Base-by-base conservation (phyloP, 345 rosid species). In the Rhodomyrtus tomentosa region DNA sequence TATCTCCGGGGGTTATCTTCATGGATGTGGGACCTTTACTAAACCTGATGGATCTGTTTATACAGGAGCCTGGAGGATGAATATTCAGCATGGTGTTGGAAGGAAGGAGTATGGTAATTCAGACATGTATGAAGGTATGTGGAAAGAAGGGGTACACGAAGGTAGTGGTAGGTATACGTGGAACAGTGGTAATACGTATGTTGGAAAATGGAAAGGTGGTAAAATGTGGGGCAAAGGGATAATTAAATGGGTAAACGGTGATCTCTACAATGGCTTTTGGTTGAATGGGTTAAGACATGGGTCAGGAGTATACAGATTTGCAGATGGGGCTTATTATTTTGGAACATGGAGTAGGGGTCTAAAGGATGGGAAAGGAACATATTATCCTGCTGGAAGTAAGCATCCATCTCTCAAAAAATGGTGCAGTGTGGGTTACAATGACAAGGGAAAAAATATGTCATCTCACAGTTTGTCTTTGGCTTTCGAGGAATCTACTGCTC, bases 361-460 rank as follows among this genome's bases (percentile, higher is more conserved):
- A 27, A 96, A 93, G 89, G 99, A 96, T 54, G 99, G 99, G 62
- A 96, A 96, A 88, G 99, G 98, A 85, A 90, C 91, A 68, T 96
- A 92, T 84, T 93, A 91, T 85, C 98, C 98, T 62, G 91, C 93
- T 81, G 99, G 98, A 85, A 93, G 92, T 84, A 93, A 93, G 82
- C 90, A 89, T 90, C 95, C 93, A 27, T 90, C 96, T 84, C 82
- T 92, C n/a, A 93, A 89, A 91, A 91, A 90, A 84, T 92, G 89
- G 90, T 76, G 88, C 55, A 87, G 87, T 52, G 72, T 92, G 84
- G 92, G 89, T 80, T 86, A 54, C 88, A 94, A 90, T 55, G 92
- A 90, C 83, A 87, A 85, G 84, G 91, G 89, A 81, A 91, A 86
- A 84, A 88, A 84, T 68, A 56, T 83, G 76, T 86, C 89, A 40